These are phyloP conservation scores for Microthlaspi erraticum DNA, from an alignment of 345 rosid species.

Conservation along the genomic window DNA sequence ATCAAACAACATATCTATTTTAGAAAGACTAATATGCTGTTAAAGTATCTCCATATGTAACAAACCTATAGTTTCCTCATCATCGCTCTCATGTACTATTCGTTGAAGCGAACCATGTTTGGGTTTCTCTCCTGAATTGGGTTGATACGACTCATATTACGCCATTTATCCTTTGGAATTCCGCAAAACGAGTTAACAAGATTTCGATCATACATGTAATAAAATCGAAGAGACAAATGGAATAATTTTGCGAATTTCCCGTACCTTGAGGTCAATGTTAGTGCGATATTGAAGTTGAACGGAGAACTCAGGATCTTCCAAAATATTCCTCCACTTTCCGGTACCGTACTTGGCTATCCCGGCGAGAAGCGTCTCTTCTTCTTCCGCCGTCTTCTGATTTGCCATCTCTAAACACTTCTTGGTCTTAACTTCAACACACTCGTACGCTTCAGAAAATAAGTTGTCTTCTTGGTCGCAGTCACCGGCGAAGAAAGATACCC, in stretches of 20 bases:
- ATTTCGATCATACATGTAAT: not conserved
- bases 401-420: slow-evolving; percentile 18
- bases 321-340: slow-evolving; percentile 77
- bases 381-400: slow-evolving; percentile 69
- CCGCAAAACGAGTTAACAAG: not conserved
- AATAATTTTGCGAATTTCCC: not conserved
- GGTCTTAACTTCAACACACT: not conserved
- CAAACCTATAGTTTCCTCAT: not conserved
- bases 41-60: not conserved
- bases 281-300: slow-evolving; percentile 62
- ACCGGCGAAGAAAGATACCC: not conserved
- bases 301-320: slow-evolving; percentile 68
- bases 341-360: slow-evolving; percentile 77
- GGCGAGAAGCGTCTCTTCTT: slow-evolving; percentile 72
- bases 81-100: not conserved
- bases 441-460: slow-evolving; percentile 1
- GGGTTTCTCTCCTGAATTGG: slow-evolving; percentile 38
- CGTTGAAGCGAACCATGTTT: too few species aligned
- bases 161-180: slow-evolving; percentile 77
- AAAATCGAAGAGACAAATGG: slow-evolving; percentile 2
- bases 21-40: too few species aligned
- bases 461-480: not conserved
- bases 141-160: slow-evolving; percentile 63
- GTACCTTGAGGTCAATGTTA: slow-evolving; percentile 85
- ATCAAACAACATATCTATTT: not conserved